phyloP scores from a whole-genome alignment of 73 alveolate species.

The Paraurostyla sp. region DNA sequence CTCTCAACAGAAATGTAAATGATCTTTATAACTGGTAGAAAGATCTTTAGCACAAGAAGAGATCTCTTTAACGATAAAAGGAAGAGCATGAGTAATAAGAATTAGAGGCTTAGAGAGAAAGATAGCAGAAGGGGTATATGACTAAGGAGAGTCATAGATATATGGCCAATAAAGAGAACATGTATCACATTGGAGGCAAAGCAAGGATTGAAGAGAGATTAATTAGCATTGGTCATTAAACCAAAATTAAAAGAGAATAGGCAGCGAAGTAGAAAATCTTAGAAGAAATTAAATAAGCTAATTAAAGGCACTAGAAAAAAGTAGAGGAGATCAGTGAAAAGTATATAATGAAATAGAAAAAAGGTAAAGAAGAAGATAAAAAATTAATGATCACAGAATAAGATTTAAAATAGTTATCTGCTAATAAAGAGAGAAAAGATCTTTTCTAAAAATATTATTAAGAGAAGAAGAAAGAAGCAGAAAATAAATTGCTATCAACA shows the following conservation, averaged over 20 bases:
- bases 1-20: background rate
- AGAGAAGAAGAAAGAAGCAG: constrained; percentile 31
- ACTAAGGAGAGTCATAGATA: background rate
- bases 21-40: constrained; percentile 40
- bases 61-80: background rate
- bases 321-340: background rate
- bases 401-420: constrained; percentile 11
- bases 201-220: constrained; percentile 43
- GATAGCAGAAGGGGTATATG: background rate
- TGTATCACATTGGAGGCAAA: background rate
- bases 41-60: constrained; percentile 2
- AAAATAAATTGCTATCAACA: constrained; percentile 16
- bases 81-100: constrained; percentile 3
- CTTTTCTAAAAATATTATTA: constrained; percentile 14
- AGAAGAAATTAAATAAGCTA: constrained; percentile 18
- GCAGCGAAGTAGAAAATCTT: background rate
- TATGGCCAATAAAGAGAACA: constrained; percentile 4
- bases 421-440: constrained; percentile 39
- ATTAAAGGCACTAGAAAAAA: background rate
- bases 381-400: background rate
- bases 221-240: constrained; percentile 8
- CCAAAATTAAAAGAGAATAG: constrained; percentile 24
- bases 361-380: background rate
- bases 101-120: background rate
- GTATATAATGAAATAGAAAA: background rate